phyloP scores from a whole-genome alignment of 202 grass and related monocot species.

The Elaeis oleifera region DNA sequence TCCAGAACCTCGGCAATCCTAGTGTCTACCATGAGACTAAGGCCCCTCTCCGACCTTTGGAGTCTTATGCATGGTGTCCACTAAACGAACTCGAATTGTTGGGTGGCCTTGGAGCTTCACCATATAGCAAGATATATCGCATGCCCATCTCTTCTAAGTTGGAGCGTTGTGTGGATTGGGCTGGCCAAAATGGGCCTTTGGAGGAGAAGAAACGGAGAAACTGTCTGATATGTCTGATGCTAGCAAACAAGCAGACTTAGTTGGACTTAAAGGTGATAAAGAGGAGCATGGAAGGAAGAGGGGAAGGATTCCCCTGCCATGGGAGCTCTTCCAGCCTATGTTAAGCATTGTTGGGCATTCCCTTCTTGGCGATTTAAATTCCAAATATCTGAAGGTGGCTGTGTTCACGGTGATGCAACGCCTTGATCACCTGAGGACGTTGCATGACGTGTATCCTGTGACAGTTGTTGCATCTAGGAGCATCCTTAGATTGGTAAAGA shows the following conservation, averaged over 20 bases:
- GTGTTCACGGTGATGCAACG: constrained; percentile 36
- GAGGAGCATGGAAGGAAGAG: constrained; percentile 12
- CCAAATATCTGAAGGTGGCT: constrained; percentile 45
- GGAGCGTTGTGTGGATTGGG: constrained; percentile 49
- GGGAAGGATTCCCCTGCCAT: constrained; percentile 43
- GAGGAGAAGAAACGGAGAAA: constrained; percentile 17
- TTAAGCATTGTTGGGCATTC: constrained; percentile 59
- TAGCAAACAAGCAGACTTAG: constrained; percentile 1
- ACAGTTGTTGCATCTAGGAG: constrained; percentile 52
- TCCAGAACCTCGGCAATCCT: no score
- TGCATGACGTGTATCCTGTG: constrained; percentile 37
- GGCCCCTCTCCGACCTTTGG: constrained; percentile 9
- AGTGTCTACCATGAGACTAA: no score
- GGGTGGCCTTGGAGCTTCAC: no score
- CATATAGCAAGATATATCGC: no score
- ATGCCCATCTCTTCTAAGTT: constrained; percentile 63
- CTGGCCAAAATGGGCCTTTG: constrained; percentile 22
- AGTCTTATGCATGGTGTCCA: constrained; percentile 62
- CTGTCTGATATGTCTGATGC: not conserved
- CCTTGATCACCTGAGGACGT: constrained; percentile 40
- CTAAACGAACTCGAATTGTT: constrained; percentile 1
- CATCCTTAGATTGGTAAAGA: constrained; percentile 47
- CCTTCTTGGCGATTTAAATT: constrained; percentile 34
- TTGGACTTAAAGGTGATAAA: not conserved
- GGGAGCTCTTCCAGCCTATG: constrained; percentile 67